Percentiles rank a stretch among this genome's conserved stretches.
phyloP scores from a whole-genome alignment of 192 early-diverging fungal species.

The Glomus cerebriforme region DNA sequence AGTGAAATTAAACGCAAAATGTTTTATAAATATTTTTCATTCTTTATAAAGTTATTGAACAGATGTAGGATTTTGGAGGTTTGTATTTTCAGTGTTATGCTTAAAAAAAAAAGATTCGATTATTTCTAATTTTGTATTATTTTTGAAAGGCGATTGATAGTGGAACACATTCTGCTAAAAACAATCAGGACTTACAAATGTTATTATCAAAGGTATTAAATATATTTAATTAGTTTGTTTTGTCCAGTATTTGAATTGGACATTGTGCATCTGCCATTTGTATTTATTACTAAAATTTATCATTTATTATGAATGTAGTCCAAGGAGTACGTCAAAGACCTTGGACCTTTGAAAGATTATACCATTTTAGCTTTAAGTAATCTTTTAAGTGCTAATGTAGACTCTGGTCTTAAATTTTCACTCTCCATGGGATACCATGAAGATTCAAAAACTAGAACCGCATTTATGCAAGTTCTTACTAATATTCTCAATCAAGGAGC shows the following conservation, averaged over 20 bases:
- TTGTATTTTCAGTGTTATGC: not conserved
- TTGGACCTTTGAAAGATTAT: slow-evolving; percentile 75
- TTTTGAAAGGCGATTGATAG: slow-evolving; percentile 19
- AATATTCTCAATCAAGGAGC: slow-evolving; percentile 86
- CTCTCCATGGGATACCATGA: slow-evolving; percentile 90
- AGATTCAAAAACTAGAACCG: slow-evolving; percentile 81
- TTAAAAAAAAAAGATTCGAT: not conserved
- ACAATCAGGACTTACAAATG: slow-evolving; percentile 36
- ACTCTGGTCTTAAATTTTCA: slow-evolving; percentile 87
- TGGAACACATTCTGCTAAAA: slow-evolving; percentile 27
- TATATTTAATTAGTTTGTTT: not conserved
- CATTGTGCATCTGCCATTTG: too few species aligned
- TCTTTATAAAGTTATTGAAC: slow-evolving; percentile 75
- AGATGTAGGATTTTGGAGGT: slow-evolving; percentile 63
- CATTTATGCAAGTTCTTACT: slow-evolving; percentile 93
- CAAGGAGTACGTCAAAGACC: slow-evolving; percentile 62
- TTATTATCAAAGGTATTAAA: slow-evolving; percentile 34
- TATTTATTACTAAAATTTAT: not conserved
- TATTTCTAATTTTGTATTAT: not conserved
- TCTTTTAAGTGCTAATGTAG: slow-evolving; percentile 89
- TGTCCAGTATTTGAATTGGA: too few species aligned
- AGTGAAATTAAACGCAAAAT: slow-evolving; percentile 60
- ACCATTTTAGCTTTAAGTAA: slow-evolving; percentile 88
- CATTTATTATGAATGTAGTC: slow-evolving; percentile 33
- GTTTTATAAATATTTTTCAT: slow-evolving; percentile 74